These are phyloP conservation scores for Lactarius akahatsu DNA, from an alignment of 768 basidiomycete genomes.

Conservation along the genomic window DNA sequence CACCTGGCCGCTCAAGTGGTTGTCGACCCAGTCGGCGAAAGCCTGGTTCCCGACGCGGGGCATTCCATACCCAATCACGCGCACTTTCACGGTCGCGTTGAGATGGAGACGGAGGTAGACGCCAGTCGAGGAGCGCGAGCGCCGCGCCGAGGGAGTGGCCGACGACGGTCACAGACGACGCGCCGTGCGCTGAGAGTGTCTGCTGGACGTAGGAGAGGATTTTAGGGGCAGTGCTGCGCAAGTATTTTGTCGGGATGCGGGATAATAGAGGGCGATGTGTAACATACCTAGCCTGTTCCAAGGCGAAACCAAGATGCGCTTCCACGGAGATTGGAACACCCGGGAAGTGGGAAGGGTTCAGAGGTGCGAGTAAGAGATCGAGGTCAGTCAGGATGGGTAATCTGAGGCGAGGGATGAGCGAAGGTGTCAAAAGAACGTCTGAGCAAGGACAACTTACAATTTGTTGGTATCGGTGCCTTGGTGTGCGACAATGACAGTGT, in stretches of 20 bases:
- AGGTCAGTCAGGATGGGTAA: background rate
- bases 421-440: background rate
- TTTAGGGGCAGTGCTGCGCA: background rate
- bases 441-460: slow-evolving; percentile 31
- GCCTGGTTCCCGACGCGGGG: slow-evolving; percentile 12
- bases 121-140: slow-evolving; percentile 3
- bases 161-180: background rate
- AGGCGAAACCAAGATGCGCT: background rate
- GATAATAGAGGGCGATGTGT: background rate
- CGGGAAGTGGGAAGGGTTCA: background rate
- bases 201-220: background rate
- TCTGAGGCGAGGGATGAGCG: background rate
- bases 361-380: background rate
- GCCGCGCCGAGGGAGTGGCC: slow-evolving; percentile 18
- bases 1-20: slow-evolving; percentile 44
- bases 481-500: slow-evolving; percentile 40
- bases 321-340: background rate
- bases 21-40: background rate
- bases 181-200: background rate
- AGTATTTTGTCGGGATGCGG: background rate
- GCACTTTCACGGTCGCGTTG: background rate
- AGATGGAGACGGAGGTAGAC: background rate
- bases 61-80: background rate
- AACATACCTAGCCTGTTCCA: background rate
- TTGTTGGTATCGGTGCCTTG: slow-evolving; percentile 39